phyloP scores from a whole-genome alignment of 306 rosid genomes.

The Potentilla sterilis region DNA sequence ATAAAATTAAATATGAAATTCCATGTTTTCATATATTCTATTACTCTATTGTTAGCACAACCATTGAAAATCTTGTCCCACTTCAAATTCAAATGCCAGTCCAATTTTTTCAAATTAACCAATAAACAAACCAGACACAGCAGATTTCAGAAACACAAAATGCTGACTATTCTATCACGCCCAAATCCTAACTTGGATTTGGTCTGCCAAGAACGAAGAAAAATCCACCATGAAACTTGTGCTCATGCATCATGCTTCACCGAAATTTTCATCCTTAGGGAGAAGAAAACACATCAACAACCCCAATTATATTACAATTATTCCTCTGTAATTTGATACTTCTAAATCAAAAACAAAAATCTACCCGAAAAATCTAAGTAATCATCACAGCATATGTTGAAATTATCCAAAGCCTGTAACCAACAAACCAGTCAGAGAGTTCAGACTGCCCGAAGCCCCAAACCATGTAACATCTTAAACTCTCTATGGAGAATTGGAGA shows the following conservation, averaged over 20 bases:
- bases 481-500: neutral
- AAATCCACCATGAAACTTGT: conserved; percentile 53
- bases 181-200: conserved; percentile 73
- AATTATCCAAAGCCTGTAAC: conserved; percentile 40
- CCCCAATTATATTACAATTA: conserved; percentile 26
- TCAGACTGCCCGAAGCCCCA: conserved; percentile 38
- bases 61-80: conserved; percentile 3
- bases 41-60: neutral
- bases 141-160: conserved; percentile 19
- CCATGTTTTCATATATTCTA: neutral
- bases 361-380: conserved; percentile 40
- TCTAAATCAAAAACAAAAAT: conserved; percentile 36
- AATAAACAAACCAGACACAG: neutral
- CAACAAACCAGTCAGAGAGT: conserved; percentile 43
- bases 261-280: conserved; percentile 47
- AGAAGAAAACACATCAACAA: conserved; percentile 13
- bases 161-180: conserved; percentile 62
- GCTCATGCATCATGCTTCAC: conserved; percentile 47
- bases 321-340: conserved; percentile 24
- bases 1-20: neutral
- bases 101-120: neutral
- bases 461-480: conserved; percentile 52
- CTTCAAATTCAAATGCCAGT: neutral
- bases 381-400: conserved; percentile 47
- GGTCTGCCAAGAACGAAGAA: conserved; percentile 40